These are phyloP conservation scores for Penicillium janthinellum DNA, from an alignment of 2,329 filamentous ascomycete species.

Conservation along the genomic window DNA sequence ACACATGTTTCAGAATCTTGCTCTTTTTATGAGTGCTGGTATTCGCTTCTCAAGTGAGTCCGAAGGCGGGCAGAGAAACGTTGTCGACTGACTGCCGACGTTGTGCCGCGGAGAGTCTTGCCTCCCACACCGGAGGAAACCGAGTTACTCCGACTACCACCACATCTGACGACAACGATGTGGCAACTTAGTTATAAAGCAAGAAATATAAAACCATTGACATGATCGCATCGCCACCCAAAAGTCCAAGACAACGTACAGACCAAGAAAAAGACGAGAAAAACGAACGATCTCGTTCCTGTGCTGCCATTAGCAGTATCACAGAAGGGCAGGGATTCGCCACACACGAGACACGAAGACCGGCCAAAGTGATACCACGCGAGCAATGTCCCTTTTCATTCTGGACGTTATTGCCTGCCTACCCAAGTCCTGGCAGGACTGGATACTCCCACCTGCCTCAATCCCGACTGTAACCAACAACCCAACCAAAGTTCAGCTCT, in stretches of 20 bases:
- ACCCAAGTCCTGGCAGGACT: conserved; percentile 17
- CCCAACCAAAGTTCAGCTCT: conserved; percentile 30
- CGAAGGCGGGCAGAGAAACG: background rate
- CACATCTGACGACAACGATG: background rate
- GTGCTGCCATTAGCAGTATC: background rate
- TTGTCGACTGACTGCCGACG: background rate
- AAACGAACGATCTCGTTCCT: background rate
- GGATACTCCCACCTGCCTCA: conserved; percentile 11
- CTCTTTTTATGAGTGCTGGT: background rate
- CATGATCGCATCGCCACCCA: background rate
- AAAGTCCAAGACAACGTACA: background rate
- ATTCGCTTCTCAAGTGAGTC: background rate
- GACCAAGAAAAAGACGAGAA: background rate
- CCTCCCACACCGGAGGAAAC: background rate
- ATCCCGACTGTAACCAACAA: conserved; percentile 26
- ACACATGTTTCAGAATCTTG: background rate
- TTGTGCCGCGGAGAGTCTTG: background rate
- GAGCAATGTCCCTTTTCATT: conserved; percentile 6
- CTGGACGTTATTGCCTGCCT: conserved; percentile 21
- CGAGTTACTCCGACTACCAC: background rate
- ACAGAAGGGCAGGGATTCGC: background rate
- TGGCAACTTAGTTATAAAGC: background rate
- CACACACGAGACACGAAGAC: background rate
- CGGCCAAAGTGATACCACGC: background rate
- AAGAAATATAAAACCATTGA: background rate